A percentile compares a stretch with the other conserved stretches of the same genome.
These are phyloP conservation scores for Keithomyces neogunnii DNA, from an alignment of 2,329 filamentous ascomycete species.

Conservation along the genomic window DNA sequence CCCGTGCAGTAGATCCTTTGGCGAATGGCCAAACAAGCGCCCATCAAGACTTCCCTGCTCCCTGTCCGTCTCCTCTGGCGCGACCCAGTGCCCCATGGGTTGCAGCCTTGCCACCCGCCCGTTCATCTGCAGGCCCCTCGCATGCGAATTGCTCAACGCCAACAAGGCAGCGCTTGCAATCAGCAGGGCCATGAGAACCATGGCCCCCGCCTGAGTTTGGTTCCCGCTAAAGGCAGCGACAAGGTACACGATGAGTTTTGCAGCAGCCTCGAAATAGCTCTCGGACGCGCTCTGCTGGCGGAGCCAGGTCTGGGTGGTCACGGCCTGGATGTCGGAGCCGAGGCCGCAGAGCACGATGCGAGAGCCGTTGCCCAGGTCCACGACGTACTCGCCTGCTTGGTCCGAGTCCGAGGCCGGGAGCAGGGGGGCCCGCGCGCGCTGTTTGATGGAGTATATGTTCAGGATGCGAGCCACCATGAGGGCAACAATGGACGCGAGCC, in stretches of 20 bases:
- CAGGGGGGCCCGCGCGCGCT: slow-evolving; percentile 25
- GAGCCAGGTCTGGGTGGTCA: slow-evolving; percentile 51
- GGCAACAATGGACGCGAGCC: slow-evolving; percentile 34
- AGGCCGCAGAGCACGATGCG: slow-evolving; percentile 44
- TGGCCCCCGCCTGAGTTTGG: slow-evolving; percentile 41
- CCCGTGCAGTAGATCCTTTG: background rate
- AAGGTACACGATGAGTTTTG: slow-evolving; percentile 50
- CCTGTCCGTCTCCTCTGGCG: background rate
- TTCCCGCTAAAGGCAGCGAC: slow-evolving; percentile 48
- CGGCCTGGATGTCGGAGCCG: slow-evolving; percentile 48
- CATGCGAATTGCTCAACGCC: slow-evolving; percentile 43
- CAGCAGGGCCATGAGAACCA: slow-evolving; percentile 42
- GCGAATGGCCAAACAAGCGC: background rate
- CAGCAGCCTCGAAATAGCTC: slow-evolving; percentile 40
- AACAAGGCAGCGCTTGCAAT: slow-evolving; percentile 44
- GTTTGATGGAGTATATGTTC: slow-evolving; percentile 49
- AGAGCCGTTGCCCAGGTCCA: slow-evolving; percentile 43
- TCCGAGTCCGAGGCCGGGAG: background rate
- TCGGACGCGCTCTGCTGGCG: slow-evolving; percentile 40
- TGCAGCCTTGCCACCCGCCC: slow-evolving; percentile 33
- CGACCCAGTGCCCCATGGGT: slow-evolving; percentile 1
- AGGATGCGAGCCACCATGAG: slow-evolving; percentile 46
- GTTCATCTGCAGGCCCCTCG: slow-evolving; percentile 40
- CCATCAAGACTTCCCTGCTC: slow-evolving; percentile 2
- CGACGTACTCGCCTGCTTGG: slow-evolving; percentile 33